Percentiles rank a stretch among this genome's conserved stretches.
These are phyloP conservation scores for Wilcoxina mikolae DNA, from an alignment of 495 filamentous ascomycete species.

Conservation along the genomic window DNA sequence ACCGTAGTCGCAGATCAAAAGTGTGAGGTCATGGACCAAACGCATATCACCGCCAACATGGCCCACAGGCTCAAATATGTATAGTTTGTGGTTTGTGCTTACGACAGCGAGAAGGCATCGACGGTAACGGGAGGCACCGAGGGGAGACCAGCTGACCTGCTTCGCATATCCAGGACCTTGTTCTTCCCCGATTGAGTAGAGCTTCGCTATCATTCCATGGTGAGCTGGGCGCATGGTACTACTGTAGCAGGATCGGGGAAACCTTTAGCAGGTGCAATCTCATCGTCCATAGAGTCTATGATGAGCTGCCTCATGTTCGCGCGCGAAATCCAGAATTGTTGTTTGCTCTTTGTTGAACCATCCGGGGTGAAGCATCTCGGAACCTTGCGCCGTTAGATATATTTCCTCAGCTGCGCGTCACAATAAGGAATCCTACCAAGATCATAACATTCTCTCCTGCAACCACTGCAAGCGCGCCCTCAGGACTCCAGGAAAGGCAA, in stretches of 20 bases:
- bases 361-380: conserved; percentile 14
- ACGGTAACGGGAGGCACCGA: conserved; percentile 43
- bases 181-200: conserved; percentile 46
- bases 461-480: conserved; percentile 47
- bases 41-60: conserved; percentile 25
- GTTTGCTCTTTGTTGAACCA: conserved; percentile 11
- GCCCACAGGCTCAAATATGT: conserved; percentile 24
- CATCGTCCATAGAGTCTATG: conserved; percentile 23
- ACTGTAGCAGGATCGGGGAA: conserved; percentile 22
- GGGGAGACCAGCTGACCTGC: conserved; percentile 45
- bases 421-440: conserved; percentile 30
- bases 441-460: conserved; percentile 45
- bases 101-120: conserved; percentile 42
- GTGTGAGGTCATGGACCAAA: conserved; percentile 27
- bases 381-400: conserved; percentile 12
- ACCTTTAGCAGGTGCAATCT: conserved; percentile 20
- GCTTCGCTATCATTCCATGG: too few species aligned
- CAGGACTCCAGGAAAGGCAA: conserved; percentile 47
- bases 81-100: conserved; percentile 39
- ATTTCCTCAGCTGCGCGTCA: conserved; percentile 6
- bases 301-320: conserved; percentile 24
- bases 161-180: conserved; percentile 41
- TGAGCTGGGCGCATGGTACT: conserved; percentile 19
- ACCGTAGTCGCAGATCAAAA: conserved; percentile 15
- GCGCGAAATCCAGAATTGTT: conserved; percentile 19